These are phyloP conservation scores for Termitomyces sp. DNA, from an alignment of 768 basidiomycete species.

Conservation along the genomic window DNA sequence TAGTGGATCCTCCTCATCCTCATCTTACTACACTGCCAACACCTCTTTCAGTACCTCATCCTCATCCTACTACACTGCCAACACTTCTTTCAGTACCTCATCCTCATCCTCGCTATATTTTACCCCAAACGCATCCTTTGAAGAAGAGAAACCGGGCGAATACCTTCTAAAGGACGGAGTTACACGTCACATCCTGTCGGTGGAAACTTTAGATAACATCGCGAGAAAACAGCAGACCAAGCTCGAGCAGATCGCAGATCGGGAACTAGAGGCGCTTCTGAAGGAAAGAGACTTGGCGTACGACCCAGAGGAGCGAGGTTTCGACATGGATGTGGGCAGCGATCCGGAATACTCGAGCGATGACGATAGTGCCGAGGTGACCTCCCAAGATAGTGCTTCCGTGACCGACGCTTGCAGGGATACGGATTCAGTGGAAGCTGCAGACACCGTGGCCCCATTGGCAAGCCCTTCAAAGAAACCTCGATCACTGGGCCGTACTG, in stretches of 20 bases:
- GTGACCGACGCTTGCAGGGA: not conserved
- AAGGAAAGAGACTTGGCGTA: not conserved
- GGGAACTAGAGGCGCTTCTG: conserved; percentile 1
- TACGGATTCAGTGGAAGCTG: not conserved
- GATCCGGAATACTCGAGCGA: not conserved
- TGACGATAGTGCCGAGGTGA: not conserved
- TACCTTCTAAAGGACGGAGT: not conserved
- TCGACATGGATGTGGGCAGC: not conserved
- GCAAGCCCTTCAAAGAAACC: not conserved
- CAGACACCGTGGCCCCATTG: not conserved
- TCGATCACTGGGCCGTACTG: not conserved
- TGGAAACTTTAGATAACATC: not conserved
- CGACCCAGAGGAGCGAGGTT: not conserved
- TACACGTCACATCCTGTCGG: not conserved
- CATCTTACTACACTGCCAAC: not conserved
- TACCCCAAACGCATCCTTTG: not conserved
- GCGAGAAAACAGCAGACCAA: not conserved
- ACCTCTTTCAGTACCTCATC: not conserved
- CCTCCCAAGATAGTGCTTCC: not conserved
- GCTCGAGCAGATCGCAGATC: not conserved
- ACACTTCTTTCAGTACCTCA: not conserved
- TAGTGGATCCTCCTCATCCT: not conserved
- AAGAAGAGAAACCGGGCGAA: not conserved
- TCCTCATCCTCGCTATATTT: conserved; percentile 1
- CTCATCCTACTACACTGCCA: not conserved